These are phyloP conservation scores for Penicillium verrucosum DNA, from an alignment of 2,329 filamentous ascomycete genomes.

Conservation along the genomic window DNA sequence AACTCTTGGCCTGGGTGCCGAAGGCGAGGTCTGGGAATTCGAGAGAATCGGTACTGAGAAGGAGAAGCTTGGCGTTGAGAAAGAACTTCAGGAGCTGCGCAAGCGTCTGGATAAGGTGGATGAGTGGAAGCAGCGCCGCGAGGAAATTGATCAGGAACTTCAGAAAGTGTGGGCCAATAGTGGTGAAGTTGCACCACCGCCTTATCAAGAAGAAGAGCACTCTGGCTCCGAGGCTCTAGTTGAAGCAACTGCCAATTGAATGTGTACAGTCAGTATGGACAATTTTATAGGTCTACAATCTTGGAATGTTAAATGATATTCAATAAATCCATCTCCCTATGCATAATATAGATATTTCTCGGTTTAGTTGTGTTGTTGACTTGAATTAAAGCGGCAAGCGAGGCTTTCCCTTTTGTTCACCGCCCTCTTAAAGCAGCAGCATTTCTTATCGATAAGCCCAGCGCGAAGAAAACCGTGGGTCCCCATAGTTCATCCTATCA, in stretches of 20 bases:
- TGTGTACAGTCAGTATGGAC: not conserved
- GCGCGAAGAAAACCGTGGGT: not conserved
- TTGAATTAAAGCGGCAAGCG: not conserved
- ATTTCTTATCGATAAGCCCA: slow-evolving; percentile 2
- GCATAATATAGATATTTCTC: not conserved
- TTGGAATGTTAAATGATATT: not conserved
- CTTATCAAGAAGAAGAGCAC: slow-evolving; percentile 29
- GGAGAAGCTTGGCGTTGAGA: slow-evolving; percentile 90
- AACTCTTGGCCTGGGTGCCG: slow-evolving; percentile 73
- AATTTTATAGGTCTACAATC: not conserved
- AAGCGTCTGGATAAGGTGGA: slow-evolving; percentile 79
- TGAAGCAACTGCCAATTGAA: slow-evolving; percentile 9
- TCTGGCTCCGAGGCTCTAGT: not conserved
- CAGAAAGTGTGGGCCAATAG: slow-evolving; percentile 59
- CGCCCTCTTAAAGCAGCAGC: not conserved
- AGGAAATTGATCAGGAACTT: slow-evolving; percentile 81
- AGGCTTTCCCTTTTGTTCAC: not conserved
- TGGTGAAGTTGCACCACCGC: slow-evolving; percentile 37
- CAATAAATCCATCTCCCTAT: not conserved
- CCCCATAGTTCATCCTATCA: slow-evolving; percentile 1
- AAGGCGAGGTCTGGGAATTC: slow-evolving; percentile 86
- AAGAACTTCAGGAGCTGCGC: slow-evolving; percentile 79
- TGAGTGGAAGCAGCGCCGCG: slow-evolving; percentile 72
- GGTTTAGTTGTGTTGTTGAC: not conserved
- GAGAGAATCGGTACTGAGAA: slow-evolving; percentile 89